phyloP scores from a whole-genome alignment of 1,284 basidiomycete genomes.

The Cystobasidiaceae sp. region DNA sequence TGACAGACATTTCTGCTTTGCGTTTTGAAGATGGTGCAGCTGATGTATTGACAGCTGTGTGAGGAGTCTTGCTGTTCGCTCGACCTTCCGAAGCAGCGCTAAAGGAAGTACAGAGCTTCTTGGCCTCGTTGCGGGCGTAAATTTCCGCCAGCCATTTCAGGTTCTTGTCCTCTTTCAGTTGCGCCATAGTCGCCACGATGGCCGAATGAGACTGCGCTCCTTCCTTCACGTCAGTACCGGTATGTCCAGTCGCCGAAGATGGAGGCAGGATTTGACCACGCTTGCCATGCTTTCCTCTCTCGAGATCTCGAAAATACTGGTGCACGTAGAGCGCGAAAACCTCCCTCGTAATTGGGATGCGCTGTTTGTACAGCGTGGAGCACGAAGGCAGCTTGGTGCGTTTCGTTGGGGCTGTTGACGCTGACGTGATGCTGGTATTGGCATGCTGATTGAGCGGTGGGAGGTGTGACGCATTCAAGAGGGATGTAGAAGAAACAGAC shows the following conservation, averaged over 20 bases:
- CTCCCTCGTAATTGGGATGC: slow-evolving; percentile 10
- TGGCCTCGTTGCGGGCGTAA: slow-evolving; percentile 16
- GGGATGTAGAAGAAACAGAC: not conserved
- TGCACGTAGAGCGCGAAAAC: slow-evolving; percentile 16
- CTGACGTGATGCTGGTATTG: not conserved
- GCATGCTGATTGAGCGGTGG: not conserved
- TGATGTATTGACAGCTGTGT: not conserved
- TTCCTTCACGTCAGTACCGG: not conserved
- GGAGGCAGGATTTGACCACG: not conserved
- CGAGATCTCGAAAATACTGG: slow-evolving; percentile 6
- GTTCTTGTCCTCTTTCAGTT: slow-evolving; percentile 23
- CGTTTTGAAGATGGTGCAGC: too few species aligned
- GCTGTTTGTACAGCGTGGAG: slow-evolving; percentile 12
- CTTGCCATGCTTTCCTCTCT: not conserved
- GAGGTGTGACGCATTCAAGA: not conserved
- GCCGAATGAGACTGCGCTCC: not conserved
- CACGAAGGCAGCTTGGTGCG: slow-evolving; percentile 22
- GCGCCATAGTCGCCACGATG: not conserved
- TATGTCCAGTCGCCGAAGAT: not conserved
- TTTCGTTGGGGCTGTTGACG: not conserved
- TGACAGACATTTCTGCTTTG: not conserved
- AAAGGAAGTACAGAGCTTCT: not conserved
- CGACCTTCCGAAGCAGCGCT: not conserved
- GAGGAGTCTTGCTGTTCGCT: not conserved
- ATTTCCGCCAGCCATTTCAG: slow-evolving; percentile 22